phyloP scores from a whole-genome alignment of 371 early-diverging fungal species.

The Actinomortierella ambigua region DNA sequence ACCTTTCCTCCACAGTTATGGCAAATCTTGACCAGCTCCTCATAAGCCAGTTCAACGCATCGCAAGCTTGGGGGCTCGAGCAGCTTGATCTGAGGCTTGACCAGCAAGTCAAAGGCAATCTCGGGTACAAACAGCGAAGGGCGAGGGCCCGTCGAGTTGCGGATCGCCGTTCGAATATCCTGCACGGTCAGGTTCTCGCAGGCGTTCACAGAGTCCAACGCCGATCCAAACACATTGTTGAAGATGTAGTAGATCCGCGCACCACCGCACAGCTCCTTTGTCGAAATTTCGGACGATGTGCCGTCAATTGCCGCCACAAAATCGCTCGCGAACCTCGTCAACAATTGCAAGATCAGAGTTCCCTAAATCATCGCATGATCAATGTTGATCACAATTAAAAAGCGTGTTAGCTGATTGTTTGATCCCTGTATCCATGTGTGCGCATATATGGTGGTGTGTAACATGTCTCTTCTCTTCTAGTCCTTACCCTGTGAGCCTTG shows the following conservation, averaged over 20 bases:
- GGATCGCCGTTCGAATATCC: conserved; percentile 89
- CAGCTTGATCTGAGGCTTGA: conserved; percentile 81
- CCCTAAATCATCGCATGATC: conserved; percentile 49
- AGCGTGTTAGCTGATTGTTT: conserved; percentile 11
- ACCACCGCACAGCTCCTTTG: conserved; percentile 91
- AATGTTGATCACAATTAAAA: conserved; percentile 11
- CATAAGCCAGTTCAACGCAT: conserved; percentile 87
- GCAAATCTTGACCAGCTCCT: conserved; percentile 88
- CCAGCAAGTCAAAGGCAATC: conserved; percentile 86
- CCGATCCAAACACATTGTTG: conserved; percentile 81
- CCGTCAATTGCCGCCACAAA: conserved; percentile 86
- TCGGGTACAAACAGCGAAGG: conserved; percentile 92
- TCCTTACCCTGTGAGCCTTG: conserved; percentile 61
- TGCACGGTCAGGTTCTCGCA: conserved; percentile 77
- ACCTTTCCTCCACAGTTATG: conserved; percentile 83
- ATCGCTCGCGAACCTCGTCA: conserved; percentile 83
- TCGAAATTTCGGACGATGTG: conserved; percentile 82
- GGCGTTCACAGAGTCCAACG: conserved; percentile 77
- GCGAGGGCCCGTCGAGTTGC: conserved; percentile 89
- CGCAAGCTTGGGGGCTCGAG: conserved; percentile 84
- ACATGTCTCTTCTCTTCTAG: neutral
- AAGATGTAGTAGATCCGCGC: conserved; percentile 92
- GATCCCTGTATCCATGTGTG: no score
- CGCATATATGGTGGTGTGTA: no score
- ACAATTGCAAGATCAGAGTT: conserved; percentile 71